Evolutionary conservation across 192 early-diverging fungal genomes (phyloP).

Genomic region (Lobosporangium transversale): DNA sequence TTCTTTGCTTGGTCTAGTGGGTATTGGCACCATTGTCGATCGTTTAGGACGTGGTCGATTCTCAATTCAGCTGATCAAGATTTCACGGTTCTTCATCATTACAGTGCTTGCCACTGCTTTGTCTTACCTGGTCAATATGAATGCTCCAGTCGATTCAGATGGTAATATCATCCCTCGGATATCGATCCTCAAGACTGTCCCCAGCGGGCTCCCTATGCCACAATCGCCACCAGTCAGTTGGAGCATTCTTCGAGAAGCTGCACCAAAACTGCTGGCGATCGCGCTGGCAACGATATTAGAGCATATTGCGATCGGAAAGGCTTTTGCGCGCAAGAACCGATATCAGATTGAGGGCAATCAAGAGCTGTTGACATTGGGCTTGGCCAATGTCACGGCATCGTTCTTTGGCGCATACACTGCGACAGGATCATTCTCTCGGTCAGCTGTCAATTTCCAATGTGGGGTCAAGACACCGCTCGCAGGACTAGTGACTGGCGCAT

Average conservation of each 20-base stretch:
- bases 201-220: constrained; percentile 75
- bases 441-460: constrained; percentile 86
- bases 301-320: constrained; percentile 87
- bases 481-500: constrained; percentile 73
- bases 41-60: constrained; percentile 13
- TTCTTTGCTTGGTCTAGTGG: constrained; percentile 9
- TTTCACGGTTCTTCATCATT: constrained; percentile 62
- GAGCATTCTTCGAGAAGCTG: constrained; percentile 56
- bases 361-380: constrained; percentile 89
- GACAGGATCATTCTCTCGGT: constrained; percentile 92
- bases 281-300: constrained; percentile 84
- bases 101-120: constrained; percentile 77
- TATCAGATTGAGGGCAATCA: constrained; percentile 83
- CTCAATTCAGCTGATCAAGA: constrained; percentile 21
- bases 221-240: constrained; percentile 61
- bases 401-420: constrained; percentile 88
- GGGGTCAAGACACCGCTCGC: constrained; percentile 83
- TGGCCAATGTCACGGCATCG: constrained; percentile 83
- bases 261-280: constrained; percentile 65
- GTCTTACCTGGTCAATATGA: constrained; percentile 64
- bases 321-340: constrained; percentile 83
- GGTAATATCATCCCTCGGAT: constrained; percentile 42
- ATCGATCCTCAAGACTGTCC: constrained; percentile 73
- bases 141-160: constrained; percentile 18
- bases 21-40: constrained; percentile 11